Base-by-base conservation (phyloP, 768 basidiomycete genomes). In the Agaricus sinodeliciosus region DNA sequence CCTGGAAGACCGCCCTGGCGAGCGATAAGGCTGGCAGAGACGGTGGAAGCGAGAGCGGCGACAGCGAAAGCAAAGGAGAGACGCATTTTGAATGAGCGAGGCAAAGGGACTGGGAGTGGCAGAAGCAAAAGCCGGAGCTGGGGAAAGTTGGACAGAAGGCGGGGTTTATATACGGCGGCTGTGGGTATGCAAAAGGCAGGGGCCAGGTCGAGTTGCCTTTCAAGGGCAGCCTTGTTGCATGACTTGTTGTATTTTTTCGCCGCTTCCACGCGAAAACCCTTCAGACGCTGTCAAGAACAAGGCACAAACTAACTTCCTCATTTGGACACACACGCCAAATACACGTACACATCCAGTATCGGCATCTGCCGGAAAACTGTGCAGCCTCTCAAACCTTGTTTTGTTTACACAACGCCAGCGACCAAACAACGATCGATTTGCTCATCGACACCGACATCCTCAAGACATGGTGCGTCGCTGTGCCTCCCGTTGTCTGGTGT, bases 381-480 rank as follows among this genome's bases (percentile, higher is more conserved):
- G 63, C 73, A 82, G 81, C 81, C 78, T 79, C 79, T 44, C 48
- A 64, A 83, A 82, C 80, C 70, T 79, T 84, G 74, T 66, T 68
- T 62, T 69, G 64, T 65, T 69, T 63, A 67, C 68, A 63, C 72
- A 70, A 74, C 72, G 73, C 60, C 63, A 43, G 59, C 57, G 63
- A 71, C 70, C 67, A 69, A 71, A 69, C 69, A 69, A 68, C 51
- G 15, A 28, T 28, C 39, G 51, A 51, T 51, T 65, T 69, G 69
- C 71, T 75, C 78, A 79, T 67, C 76, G 76, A 78, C 75, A 64
- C 70, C 74, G 70, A 79, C 75, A 74, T 73, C 78, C 69, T 72
- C 81, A 85, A 82, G 76, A 80, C 74, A 84, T 86, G 84, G 84
- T 85, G 56, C 62, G 82, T 60, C 55, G 48, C 42, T 45, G 36